Evolutionary conservation across 2,329 filamentous ascomycete species (phyloP).

Genomic region (Taxawa tesnikishii): DNA sequence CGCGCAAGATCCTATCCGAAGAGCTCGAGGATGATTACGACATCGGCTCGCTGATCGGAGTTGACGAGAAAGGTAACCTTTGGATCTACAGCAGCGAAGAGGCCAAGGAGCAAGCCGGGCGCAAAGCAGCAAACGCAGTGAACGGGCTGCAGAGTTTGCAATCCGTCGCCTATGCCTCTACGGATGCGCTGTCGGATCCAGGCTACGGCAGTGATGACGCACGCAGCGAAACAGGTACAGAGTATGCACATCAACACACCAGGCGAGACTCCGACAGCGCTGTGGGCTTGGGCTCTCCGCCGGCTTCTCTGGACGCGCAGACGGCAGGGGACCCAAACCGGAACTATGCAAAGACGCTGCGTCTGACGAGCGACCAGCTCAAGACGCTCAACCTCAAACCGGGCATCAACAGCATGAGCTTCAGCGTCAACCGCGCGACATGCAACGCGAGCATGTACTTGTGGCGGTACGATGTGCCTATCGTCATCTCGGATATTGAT

Average conservation of each 20-base stretch:
- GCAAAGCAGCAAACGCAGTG: conserved; percentile 30
- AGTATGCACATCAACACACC: conserved; percentile 37
- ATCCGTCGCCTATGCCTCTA: conserved; percentile 41
- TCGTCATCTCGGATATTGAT: conserved; percentile 97
- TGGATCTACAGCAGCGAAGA: conserved; percentile 99
- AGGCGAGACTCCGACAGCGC: conserved; percentile 60
- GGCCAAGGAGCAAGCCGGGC: conserved; percentile 78
- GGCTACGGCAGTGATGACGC: conserved; percentile 87
- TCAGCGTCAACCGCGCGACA: conserved; percentile 89
- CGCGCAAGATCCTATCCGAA: conserved; percentile 81
- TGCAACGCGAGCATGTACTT: conserved; percentile 89
- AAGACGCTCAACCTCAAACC: conserved; percentile 70
- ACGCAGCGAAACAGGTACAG: conserved; percentile 37
- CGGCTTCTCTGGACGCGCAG: conserved; percentile 37
- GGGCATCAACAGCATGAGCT: conserved; percentile 88
- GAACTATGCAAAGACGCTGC: conserved; percentile 93
- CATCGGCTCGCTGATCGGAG: conserved; percentile 87
- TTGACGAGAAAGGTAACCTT: conserved; percentile 91
- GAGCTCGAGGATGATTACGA: conserved; percentile 93
- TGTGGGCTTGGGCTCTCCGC: conserved; percentile 50
- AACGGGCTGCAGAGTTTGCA: conserved; percentile 37
- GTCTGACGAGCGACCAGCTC: conserved; percentile 88
- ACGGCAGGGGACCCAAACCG: conserved; percentile 55
- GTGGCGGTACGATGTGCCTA: conserved; percentile 82
- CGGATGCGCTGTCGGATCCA: conserved; percentile 82